These are phyloP conservation scores for Amaranthus cruentus DNA, from an alignment of 148 eudicot species.

Conservation along the genomic window DNA sequence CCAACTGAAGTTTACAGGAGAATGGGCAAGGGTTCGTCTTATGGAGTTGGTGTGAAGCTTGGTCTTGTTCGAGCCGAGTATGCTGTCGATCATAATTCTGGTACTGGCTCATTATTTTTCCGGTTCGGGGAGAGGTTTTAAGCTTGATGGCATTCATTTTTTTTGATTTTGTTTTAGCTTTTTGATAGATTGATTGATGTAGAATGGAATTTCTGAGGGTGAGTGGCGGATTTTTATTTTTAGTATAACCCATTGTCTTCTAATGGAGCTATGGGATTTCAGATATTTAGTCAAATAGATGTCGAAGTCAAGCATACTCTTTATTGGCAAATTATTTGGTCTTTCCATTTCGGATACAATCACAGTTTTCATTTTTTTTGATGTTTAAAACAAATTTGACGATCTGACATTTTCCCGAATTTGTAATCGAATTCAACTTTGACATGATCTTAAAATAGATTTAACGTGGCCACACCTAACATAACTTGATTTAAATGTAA, in stretches of 20 bases:
- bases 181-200: constrained; percentile 16
- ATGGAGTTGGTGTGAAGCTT: constrained; percentile 82
- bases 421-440: too few relatives aligned
- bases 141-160: constrained; percentile 17
- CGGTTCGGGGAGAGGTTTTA: constrained; percentile 94
- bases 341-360: too few relatives aligned
- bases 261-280: not conserved
- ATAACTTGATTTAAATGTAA: too few relatives aligned
- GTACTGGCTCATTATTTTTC: constrained; percentile 84
- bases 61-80: constrained; percentile 92
- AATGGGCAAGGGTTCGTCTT: constrained; percentile 88
- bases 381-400: too few relatives aligned
- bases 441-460: too few relatives aligned
- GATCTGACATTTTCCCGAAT: too few relatives aligned
- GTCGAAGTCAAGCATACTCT: too few relatives aligned
- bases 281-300: too few relatives aligned
- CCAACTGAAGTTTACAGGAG: constrained; percentile 93
- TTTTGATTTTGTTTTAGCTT: constrained; percentile 11
- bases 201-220: constrained; percentile 14
- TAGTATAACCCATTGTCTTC: not conserved
- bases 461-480: too few relatives aligned
- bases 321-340: too few relatives aligned
- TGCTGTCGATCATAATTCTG: constrained; percentile 87
- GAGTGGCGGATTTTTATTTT: constrained; percentile 14
- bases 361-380: too few relatives aligned